Evolutionary conservation across 331 rosid genomes (phyloP).

Genomic region (Cydonia oblonga): DNA sequence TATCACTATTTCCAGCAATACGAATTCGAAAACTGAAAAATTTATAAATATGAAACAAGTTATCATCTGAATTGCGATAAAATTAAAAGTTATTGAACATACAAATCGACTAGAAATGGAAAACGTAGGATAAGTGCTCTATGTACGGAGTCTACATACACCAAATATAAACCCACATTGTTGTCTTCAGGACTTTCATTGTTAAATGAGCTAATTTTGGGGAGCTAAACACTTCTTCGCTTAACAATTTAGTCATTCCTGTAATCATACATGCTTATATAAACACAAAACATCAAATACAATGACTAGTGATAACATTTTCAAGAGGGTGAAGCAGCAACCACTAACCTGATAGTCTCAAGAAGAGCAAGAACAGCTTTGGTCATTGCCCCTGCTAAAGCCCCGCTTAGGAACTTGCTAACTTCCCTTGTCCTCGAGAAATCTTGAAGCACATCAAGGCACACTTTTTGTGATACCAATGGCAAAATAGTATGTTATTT

Average conservation of each 20-base stretch:
- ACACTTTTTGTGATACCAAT: background rate
- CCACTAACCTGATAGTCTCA: slow-evolving; percentile 76
- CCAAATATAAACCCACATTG: background rate
- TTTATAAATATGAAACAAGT: background rate
- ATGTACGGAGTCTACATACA: background rate
- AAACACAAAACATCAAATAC: background rate
- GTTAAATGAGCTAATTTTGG: background rate
- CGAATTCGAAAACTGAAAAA: background rate
- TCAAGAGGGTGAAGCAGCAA: background rate
- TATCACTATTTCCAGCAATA: background rate
- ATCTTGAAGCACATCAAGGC: slow-evolving; percentile 41
- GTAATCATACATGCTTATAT: background rate
- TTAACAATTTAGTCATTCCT: background rate
- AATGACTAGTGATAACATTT: background rate
- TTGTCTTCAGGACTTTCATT: background rate
- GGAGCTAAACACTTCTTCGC: background rate
- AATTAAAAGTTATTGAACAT: too few species aligned
- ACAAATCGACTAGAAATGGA: too few species aligned
- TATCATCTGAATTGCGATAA: background rate
- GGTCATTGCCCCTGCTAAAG: slow-evolving; percentile 95
- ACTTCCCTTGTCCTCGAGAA: slow-evolving; percentile 60
- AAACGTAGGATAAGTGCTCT: too few species aligned
- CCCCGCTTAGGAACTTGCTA: slow-evolving; percentile 81
- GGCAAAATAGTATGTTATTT: background rate
- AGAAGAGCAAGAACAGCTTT: slow-evolving; percentile 96